Base-by-base conservation (phyloP, 768 basidiomycete species). In the Serendipita sp. region DNA sequence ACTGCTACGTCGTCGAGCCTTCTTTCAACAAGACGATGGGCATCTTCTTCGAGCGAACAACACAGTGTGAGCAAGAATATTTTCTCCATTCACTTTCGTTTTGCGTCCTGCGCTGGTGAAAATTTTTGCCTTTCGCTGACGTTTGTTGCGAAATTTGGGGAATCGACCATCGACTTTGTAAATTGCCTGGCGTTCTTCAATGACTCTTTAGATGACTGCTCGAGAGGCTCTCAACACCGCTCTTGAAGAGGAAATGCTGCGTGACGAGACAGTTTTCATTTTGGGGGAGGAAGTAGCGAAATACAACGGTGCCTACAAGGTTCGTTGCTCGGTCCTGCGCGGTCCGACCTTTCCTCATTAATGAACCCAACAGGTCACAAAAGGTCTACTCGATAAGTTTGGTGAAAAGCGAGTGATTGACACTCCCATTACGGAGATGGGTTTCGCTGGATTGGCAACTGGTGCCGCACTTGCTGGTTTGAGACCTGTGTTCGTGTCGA, bases 211-310 rank as follows among this genome's bases (percentile, higher is more conserved):
- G 91, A 91, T 95, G 94, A 98, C 93, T 62, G 95, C 96, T 65
- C 90, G 96, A 71, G 96, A 99, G 62, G 96, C 96, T 45, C 85
- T 99, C 66, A 98, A 97, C 75, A 76, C 85, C 62, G 96, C 96
- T 30, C 93, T 99, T 90, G 96, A 97, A 77, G 96, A 99, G 76
- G 96, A 99, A 77, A 98, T 99, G 96, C 73, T 85, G 69, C 85
- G 91, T 48, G 96, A 99, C 74, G 89, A 94, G 72, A 86, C 78
- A 38, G 96, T 99, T 43, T 99, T 95, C 75, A 76, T 99, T 69
- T 74, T 99, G 65, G 96, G 96, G 64, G 96, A 99, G 75, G 96
- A 99, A 72, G 96, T 99, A 65, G 95, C 95, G 58, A 84, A 90
- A 68, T 99, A 99, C 78, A 97, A 99, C 72, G 91, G 91, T 74